Evolutionary conservation across 2,329 filamentous ascomycete genomes (phyloP), one percentile per base, ranked within the genome.

Genomic region (Fusarium abutilonis): DNA sequence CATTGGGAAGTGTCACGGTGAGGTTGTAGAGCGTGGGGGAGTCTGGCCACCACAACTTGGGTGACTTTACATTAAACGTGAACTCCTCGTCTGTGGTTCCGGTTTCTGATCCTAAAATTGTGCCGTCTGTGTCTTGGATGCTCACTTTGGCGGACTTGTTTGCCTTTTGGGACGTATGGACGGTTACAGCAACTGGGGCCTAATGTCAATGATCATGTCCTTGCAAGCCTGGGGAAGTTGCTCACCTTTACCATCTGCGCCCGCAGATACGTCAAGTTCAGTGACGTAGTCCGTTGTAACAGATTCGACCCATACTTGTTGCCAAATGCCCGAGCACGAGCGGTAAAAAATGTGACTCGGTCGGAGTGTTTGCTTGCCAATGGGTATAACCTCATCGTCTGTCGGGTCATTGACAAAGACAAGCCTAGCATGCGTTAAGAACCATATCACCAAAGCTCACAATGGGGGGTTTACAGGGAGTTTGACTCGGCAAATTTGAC

Each of bases 311-410:
- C 89, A 92, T 0, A 91, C 89, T 15, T 82, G 82, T 70, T 91
- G 89, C 89, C 89, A 92, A 62, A 92, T 91, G 6, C 89, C 89
- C 31, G 86, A 88, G 70, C 88, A 91, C 0, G 89, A 86, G 0
- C 86, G 86, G 71, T 91, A 91, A 72, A 89, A 91, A 57, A 91
- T 91, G 65, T 87, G 84, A 10, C 79, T 81, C 0, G 83, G 85
- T 0, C 74, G 75, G 1, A 82, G 69, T 0, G 82, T 83, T 71
- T 89, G 88, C 71, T 90, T 90, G 60, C 89, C 89, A 39, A 89
- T 81, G 0, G 88, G 88, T 38, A 89, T 87, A 11, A 87, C 80
- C 3, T 78, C 78, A 28, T 72, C 70, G 66, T 91, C 88, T 0
- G 89, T 90, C 0, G 89, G 89, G 58, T 91, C 89, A 49, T 84